A percentile compares a stretch with the other conserved stretches of the same genome.
phyloP scores from a whole-genome alignment of 2,329 filamentous ascomycete genomes.

The Aspergillus carbonarius region DNA sequence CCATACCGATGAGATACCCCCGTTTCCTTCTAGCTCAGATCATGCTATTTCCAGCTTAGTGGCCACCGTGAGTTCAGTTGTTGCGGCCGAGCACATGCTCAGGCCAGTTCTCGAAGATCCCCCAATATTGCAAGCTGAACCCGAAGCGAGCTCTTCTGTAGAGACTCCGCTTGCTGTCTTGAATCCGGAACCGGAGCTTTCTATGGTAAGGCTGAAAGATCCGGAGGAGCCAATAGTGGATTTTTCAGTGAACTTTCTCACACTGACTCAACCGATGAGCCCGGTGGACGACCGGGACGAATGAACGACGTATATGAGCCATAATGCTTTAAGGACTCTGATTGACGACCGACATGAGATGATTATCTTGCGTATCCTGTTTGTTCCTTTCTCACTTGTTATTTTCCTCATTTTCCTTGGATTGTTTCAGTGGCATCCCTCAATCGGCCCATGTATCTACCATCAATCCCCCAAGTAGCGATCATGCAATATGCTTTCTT shows the following conservation, averaged over 20 bases:
- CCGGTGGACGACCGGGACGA: background rate
- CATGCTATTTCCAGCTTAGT: background rate
- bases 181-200: background rate
- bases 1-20: background rate
- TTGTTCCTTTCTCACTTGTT: background rate
- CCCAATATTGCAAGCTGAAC: background rate
- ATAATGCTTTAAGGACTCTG: background rate
- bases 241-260: background rate
- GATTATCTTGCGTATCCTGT: background rate
- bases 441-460: background rate
- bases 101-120: background rate
- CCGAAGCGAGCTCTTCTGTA: background rate
- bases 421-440: background rate
- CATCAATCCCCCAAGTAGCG: background rate
- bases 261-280: background rate
- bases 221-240: background rate
- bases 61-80: background rate
- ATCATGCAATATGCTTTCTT: background rate
- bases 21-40: background rate
- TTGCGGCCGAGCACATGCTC: background rate
- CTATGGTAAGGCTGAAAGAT: background rate
- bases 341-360: constrained; percentile 7
- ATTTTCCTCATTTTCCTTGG: background rate
- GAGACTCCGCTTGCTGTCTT: background rate
- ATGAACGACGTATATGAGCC: constrained; percentile 6